A percentile compares a stretch with the other conserved stretches of the same genome.
phyloP scores from a whole-genome alignment of 1,284 basidiomycete genomes.

The Sutorius eximius region DNA sequence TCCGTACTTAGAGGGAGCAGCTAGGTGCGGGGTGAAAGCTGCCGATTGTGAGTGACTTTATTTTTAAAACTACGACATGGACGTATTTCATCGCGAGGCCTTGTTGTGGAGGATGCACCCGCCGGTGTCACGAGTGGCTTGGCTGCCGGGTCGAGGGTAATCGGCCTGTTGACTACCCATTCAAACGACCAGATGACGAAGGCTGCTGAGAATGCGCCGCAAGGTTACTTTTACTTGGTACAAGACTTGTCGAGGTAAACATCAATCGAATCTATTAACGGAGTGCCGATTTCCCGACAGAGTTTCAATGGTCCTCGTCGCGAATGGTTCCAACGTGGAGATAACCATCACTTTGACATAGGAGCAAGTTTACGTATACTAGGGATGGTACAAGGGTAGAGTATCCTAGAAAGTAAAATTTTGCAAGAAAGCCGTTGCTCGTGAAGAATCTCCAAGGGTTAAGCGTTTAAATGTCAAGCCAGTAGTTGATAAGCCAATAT shows the following conservation, averaged over 20 bases:
- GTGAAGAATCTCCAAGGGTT: too few species aligned
- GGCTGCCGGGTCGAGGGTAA: slow-evolving; percentile 75
- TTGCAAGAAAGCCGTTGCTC: neutral
- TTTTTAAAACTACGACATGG: neutral
- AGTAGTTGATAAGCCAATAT: slow-evolving; percentile 15
- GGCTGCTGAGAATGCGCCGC: slow-evolving; percentile 44
- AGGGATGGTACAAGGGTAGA: neutral
- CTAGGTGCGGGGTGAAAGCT: slow-evolving; percentile 59
- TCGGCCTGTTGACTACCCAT: slow-evolving; percentile 81
- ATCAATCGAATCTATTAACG: neutral
- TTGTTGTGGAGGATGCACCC: slow-evolving; percentile 89
- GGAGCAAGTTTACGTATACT: slow-evolving; percentile 1
- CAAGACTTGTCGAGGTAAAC: slow-evolving; percentile 58
- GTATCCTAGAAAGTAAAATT: slow-evolving; percentile 5
- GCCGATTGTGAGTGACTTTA: slow-evolving; percentile 48
- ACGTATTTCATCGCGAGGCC: slow-evolving; percentile 42
- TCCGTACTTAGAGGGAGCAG: slow-evolving; percentile 78
- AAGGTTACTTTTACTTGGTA: slow-evolving; percentile 50
- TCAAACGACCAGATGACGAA: slow-evolving; percentile 60
- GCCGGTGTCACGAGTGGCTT: slow-evolving; percentile 74
- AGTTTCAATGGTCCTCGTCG: slow-evolving; percentile 27
- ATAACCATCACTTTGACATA: slow-evolving; percentile 17
- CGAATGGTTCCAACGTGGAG: slow-evolving; percentile 15
- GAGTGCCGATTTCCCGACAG: slow-evolving; percentile 15
- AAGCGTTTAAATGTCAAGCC: neutral